A percentile compares a stretch with the other conserved stretches of the same genome.
Evolutionary conservation across 2,329 filamentous ascomycete species (phyloP).

Genomic region (Amesomyces nigricolor): DNA sequence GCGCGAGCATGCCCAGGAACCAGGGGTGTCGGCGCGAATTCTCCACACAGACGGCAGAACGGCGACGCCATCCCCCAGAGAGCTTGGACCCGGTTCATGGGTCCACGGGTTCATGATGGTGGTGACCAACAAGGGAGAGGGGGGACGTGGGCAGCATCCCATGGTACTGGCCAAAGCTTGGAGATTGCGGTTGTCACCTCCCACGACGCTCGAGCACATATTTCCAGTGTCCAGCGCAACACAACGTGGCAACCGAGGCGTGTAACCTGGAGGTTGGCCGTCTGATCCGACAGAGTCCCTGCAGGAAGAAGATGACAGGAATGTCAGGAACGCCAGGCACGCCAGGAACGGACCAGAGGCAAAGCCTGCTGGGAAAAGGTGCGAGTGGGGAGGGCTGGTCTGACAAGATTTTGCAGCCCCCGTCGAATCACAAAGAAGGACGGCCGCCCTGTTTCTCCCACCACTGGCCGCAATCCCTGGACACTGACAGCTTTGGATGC

Average conservation of each 20-base stretch:
- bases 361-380: not conserved
- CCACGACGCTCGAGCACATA: not conserved
- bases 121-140: not conserved
- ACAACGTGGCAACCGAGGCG: not conserved
- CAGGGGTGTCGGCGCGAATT: not conserved
- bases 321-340: not conserved
- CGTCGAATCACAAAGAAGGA: not conserved
- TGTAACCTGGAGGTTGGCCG: not conserved
- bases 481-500: not conserved
- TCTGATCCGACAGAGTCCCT: slow-evolving; percentile 4
- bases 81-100: not conserved
- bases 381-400: not conserved
- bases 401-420: not conserved
- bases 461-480: too few species aligned
- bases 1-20: too few species aligned
- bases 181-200: slow-evolving; percentile 4
- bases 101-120: not conserved
- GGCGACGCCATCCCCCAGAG: not conserved
- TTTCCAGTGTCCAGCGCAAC: not conserved
- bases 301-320: not conserved
- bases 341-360: not conserved
- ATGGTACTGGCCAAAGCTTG: not conserved
- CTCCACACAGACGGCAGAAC: slow-evolving; percentile 4
- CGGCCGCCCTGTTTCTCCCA: too few species aligned
- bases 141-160: not conserved